Conservation (phyloP, 2,329 filamentous ascomycete species). For the Aureobasidium pullulans region DNA sequence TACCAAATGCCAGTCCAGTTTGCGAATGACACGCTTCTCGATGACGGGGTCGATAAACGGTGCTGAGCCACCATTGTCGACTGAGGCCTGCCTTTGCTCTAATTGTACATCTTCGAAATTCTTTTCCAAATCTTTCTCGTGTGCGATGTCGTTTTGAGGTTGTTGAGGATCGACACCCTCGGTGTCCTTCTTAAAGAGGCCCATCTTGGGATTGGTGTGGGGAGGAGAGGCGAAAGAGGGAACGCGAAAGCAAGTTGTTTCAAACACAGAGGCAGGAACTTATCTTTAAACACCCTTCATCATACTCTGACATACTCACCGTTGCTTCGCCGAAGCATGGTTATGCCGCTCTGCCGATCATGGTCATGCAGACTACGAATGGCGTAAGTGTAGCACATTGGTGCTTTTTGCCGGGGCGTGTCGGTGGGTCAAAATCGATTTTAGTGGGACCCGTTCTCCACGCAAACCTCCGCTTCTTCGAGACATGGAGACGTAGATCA, state of each 20-base stretch:
- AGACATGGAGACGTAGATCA: background rate
- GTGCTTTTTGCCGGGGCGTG: background rate
- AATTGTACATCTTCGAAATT: background rate
- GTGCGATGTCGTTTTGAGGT: background rate
- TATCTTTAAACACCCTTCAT: background rate
- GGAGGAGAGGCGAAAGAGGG: background rate
- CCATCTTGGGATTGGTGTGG: background rate
- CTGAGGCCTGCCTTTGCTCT: conserved; percentile 1
- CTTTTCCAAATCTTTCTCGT: conserved; percentile 7
- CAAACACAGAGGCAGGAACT: background rate
- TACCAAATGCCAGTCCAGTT: conserved; percentile 26
- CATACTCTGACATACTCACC: background rate
- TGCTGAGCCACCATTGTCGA: conserved; percentile 2
- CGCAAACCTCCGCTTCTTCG: background rate
- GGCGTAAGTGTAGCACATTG: background rate
- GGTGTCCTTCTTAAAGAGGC: background rate
- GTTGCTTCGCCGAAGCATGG: background rate
- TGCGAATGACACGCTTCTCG: conserved; percentile 23
- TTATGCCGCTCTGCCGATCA: background rate
- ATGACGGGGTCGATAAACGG: conserved; percentile 12
- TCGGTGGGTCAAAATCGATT: background rate
- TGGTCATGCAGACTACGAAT: background rate
- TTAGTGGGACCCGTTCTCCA: background rate
- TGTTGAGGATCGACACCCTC: background rate
- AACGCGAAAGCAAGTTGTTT: background rate